Evolutionary conservation across 129 eudicot genomes (phyloP).

Genomic region (Ambrosia artemisiifolia): DNA sequence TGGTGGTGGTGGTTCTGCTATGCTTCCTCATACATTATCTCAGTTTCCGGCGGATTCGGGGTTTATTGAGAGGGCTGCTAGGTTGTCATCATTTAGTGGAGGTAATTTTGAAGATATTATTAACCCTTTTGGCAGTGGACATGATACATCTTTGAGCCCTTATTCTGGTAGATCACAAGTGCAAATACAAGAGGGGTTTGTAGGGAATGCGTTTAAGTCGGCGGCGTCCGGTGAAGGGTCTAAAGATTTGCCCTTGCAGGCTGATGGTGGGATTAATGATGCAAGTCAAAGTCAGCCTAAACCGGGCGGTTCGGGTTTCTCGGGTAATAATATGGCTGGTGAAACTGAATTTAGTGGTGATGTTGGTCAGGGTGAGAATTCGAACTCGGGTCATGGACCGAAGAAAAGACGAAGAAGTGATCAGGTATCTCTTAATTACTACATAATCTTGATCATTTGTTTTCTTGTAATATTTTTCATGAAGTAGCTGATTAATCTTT

Average conservation of each 20-base stretch:
- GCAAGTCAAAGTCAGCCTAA: constrained; percentile 48
- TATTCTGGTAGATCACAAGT: constrained; percentile 31
- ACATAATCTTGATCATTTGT: not conserved
- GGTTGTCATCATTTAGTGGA: constrained; percentile 70
- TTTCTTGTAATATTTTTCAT: too few relatives aligned
- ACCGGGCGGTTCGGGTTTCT: constrained; percentile 47
- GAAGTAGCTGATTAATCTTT: too few relatives aligned
- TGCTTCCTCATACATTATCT: constrained; percentile 56
- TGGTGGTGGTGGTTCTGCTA: constrained; percentile 32
- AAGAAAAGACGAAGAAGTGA: constrained; percentile 67
- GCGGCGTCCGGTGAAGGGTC: constrained; percentile 41
- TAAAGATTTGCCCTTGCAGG: constrained; percentile 36
- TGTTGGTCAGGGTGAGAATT: constrained; percentile 42
- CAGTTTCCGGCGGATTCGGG: constrained; percentile 79
- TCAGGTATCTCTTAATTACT: constrained; percentile 44
- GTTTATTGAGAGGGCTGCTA: constrained; percentile 76
- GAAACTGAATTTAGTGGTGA: constrained; percentile 63
- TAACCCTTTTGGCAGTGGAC: constrained; percentile 48
- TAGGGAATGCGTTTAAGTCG: constrained; percentile 40
- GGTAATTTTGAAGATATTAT: constrained; percentile 69
- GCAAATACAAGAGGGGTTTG: constrained; percentile 44
- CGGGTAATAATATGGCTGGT: constrained; percentile 53
- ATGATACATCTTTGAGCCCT: constrained; percentile 42
- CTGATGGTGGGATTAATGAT: constrained; percentile 38
- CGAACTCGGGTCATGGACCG: constrained; percentile 48